These are phyloP conservation scores for Phyllosticta capitalensis DNA, from an alignment of 2,329 filamentous ascomycete species.

Conservation along the genomic window DNA sequence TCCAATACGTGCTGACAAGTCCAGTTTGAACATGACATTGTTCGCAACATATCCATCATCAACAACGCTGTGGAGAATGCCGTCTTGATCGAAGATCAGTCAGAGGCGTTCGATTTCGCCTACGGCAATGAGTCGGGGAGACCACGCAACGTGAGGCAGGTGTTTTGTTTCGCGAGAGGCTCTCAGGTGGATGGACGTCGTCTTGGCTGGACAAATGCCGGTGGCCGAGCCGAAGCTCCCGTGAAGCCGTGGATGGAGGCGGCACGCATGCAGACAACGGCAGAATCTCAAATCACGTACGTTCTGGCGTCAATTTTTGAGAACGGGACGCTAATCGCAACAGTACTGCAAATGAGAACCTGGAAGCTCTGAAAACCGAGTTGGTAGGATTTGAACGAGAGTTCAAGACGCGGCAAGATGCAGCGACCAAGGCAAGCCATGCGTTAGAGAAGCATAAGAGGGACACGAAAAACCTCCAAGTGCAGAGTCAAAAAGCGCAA, in stretches of 20 bases:
- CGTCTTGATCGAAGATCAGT: slow-evolving; percentile 60
- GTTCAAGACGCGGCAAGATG: slow-evolving; percentile 28
- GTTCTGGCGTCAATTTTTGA: not conserved
- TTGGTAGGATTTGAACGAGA: slow-evolving; percentile 19
- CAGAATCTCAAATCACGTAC: slow-evolving; percentile 54
- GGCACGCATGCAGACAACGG: slow-evolving; percentile 73
- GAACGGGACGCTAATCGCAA: not conserved
- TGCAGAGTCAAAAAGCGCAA: slow-evolving; percentile 50
- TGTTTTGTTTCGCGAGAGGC: slow-evolving; percentile 38
- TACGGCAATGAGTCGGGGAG: slow-evolving; percentile 38
- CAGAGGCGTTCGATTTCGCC: slow-evolving; percentile 61
- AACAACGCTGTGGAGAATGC: slow-evolving; percentile 74
- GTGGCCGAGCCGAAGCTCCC: slow-evolving; percentile 42
- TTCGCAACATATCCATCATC: slow-evolving; percentile 77
- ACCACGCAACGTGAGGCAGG: slow-evolving; percentile 63
- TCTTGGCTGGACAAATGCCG: slow-evolving; percentile 36
- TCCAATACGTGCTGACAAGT: slow-evolving; percentile 13
- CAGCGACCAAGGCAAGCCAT: slow-evolving; percentile 40
- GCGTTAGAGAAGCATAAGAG: slow-evolving; percentile 42
- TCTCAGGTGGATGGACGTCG: slow-evolving; percentile 42
- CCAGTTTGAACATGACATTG: slow-evolving; percentile 62
- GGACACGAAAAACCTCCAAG: slow-evolving; percentile 40
- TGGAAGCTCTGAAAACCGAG: slow-evolving; percentile 42
- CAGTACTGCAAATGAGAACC: slow-evolving; percentile 34
- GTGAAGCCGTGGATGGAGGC: slow-evolving; percentile 44